Conservation (phyloP, 2,329 filamentous ascomycete species). For the Cordyceps tenuipes region DNA sequence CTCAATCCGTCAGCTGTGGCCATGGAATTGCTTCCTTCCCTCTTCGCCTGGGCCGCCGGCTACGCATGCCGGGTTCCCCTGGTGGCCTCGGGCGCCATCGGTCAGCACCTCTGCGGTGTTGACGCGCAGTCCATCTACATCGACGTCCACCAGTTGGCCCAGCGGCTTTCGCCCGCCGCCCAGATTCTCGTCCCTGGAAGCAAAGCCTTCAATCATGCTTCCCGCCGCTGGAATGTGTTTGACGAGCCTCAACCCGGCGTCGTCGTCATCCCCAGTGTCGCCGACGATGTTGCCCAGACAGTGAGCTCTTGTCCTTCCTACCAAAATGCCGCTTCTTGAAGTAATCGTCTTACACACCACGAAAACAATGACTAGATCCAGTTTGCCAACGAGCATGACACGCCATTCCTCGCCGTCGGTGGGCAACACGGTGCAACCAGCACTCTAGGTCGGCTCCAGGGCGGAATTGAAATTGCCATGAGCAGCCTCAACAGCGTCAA, state of each 20-base stretch:
- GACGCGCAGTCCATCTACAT: neutral
- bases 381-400: constrained; percentile 35
- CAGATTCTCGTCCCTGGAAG: neutral
- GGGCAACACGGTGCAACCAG: constrained; percentile 43
- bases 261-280: neutral
- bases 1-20: neutral
- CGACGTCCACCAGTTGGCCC: neutral
- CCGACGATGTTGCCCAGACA: constrained; percentile 3
- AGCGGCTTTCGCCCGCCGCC: neutral
- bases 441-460: constrained; percentile 38
- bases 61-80: neutral
- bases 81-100: neutral
- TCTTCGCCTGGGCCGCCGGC: neutral
- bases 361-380: constrained; percentile 18
- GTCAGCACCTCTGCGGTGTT: neutral
- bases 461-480: constrained; percentile 43
- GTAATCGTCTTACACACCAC: neutral
- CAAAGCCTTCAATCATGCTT: neutral
- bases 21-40: constrained; percentile 3
- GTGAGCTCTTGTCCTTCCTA: neutral
- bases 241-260: neutral
- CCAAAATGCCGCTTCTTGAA: no score
- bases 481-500: constrained; percentile 33
- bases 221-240: constrained; percentile 2
- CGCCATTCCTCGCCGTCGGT: constrained; percentile 46